Evolutionary conservation across 2,329 filamentous ascomycete genomes (phyloP).

Genomic region (Fusarium albidum): DNA sequence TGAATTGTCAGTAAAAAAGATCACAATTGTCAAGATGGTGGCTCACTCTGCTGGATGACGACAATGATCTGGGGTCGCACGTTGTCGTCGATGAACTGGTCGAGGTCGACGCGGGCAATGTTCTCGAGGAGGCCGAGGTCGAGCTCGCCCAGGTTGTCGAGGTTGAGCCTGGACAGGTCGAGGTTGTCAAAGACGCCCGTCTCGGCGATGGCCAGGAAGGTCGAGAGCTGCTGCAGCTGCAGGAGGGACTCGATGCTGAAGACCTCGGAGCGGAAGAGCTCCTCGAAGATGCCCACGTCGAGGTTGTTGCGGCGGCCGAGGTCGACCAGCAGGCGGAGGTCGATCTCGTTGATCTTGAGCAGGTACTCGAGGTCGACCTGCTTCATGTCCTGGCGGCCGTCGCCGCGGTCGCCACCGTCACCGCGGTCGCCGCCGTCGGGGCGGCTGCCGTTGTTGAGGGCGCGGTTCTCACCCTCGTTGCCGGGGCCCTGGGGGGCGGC

Average conservation of each 20-base stretch:
- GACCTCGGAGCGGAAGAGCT: slow-evolving; percentile 49
- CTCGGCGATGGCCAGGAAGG: slow-evolving; percentile 44
- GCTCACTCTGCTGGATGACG: slow-evolving; percentile 40
- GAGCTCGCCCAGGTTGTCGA: slow-evolving; percentile 40
- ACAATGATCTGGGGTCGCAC: slow-evolving; percentile 40
- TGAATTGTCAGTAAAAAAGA: too few relatives aligned
- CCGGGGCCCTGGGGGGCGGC: slow-evolving; percentile 54
- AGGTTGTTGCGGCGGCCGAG: slow-evolving; percentile 54
- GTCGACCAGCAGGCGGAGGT: slow-evolving; percentile 52
- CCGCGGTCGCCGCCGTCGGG: background rate
- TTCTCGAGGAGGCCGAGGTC: slow-evolving; percentile 43
- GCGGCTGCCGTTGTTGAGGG: slow-evolving; percentile 19
- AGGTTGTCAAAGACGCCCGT: slow-evolving; percentile 43
- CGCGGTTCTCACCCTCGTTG: background rate
- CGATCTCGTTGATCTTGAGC: slow-evolving; percentile 55
- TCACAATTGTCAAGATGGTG: too few relatives aligned
- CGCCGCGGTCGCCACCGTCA: slow-evolving; percentile 45
- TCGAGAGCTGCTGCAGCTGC: slow-evolving; percentile 52
- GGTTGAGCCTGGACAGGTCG: slow-evolving; percentile 38
- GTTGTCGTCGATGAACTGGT: slow-evolving; percentile 41
- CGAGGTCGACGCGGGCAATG: slow-evolving; percentile 40
- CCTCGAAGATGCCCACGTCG: slow-evolving; percentile 53
- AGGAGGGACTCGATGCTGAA: slow-evolving; percentile 53
- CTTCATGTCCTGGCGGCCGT: too few relatives aligned
- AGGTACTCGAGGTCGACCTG: slow-evolving; percentile 55